Evolutionary conservation across 306 rosid species (phyloP), one percentile per base, ranked within the genome.

Genomic region (Hippophae rhamnoides): DNA sequence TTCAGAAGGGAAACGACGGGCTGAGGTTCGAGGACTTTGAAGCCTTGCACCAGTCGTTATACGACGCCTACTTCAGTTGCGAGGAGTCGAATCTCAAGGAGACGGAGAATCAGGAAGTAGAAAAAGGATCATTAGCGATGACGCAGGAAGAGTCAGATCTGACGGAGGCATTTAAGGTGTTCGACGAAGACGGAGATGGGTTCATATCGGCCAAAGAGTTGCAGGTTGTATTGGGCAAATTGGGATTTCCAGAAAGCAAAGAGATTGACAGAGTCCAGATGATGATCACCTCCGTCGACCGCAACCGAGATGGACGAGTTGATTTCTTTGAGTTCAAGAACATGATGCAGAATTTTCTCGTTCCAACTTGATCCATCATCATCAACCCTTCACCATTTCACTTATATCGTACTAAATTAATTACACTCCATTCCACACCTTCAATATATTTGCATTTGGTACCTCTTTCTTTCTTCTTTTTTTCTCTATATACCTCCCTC

Each of bases 161-260:
- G 1, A 61, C 82, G 55, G 97, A 90, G 69, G 97, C 95, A 1
- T 90, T 90, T 66, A 90, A 85, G 76, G 97, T 90, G 47, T 90
- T 90, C 64, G 97, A 90, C 7, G 90, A 78, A 66, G 63, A 90
- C 54, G 90, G 94, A 1, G 95, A 90, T 43, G 97, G 95, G 2
- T 90, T 57, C 63, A 90, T 90, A 12, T 90, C 90, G 2, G 97
- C 97, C 0, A 61, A 26, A 54, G 97, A 90, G 63, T 52, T 90
- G 61, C 97, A 90, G 48, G 76, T 58, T 10, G 97, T 90, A 2
- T 56, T 90, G 3, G 75, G 71, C 9, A 90, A 90, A 69, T 84
- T 90, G 1, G 94, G 95, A 9, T 72, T 90, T 3, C 56, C 65
- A 1, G 97, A 90, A 57, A 90, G 82, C 42, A 74, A 72, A 7